Evolutionary conservation across 2,329 filamentous ascomycete species (phyloP).

Genomic region (Aspergillus pseudoglaucus): DNA sequence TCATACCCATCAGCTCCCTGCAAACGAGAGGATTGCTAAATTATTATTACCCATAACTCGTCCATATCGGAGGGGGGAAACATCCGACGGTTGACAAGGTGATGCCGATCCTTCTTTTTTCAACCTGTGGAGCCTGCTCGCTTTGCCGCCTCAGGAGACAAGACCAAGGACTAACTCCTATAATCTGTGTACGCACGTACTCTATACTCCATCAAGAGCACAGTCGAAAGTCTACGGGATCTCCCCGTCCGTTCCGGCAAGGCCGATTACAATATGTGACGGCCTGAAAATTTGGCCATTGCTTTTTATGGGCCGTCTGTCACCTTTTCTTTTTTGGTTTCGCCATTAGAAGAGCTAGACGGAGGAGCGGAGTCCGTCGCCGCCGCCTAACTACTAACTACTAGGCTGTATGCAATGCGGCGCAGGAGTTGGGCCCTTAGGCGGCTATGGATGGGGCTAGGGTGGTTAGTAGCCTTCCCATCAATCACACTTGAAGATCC

Average conservation of each 20-base stretch:
- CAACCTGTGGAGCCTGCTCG: not conserved
- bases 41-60: too few species aligned
- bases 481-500: not conserved
- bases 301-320: too few species aligned
- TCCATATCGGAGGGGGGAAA: too few species aligned
- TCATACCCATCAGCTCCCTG: too few species aligned
- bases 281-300: not conserved
- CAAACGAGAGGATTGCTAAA: too few species aligned
- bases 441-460: not conserved
- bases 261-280: not conserved
- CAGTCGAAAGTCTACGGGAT: constrained; percentile 5
- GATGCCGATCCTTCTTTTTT: too few species aligned
- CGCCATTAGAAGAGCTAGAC: too few species aligned
- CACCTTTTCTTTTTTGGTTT: too few species aligned
- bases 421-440: not conserved
- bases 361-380: not conserved
- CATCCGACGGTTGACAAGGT: too few species aligned
- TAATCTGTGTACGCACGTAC: not conserved
- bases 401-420: not conserved
- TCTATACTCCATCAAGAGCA: not conserved
- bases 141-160: not conserved
- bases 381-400: not conserved
- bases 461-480: not conserved
- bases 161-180: not conserved
- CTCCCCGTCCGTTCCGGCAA: constrained; percentile 5